Conservation (phyloP, 352 stramenopile genomes). For the Globisporangium recalcitrans region DNA sequence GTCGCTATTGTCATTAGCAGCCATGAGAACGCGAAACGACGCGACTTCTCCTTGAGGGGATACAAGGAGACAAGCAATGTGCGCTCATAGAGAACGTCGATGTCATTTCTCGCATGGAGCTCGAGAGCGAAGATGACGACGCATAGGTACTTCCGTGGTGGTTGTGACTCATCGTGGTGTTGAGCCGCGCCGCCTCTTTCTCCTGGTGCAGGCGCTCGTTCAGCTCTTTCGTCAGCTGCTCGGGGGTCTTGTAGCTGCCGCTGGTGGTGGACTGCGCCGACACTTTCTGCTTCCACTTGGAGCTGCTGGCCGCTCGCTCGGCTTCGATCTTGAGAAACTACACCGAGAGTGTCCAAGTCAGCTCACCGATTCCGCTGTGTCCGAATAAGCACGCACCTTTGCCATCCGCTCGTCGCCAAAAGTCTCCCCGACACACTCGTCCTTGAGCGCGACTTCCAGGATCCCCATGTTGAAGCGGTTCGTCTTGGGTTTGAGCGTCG, state of each 20-base stretch:
- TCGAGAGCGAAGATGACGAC: background rate
- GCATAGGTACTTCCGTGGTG: background rate
- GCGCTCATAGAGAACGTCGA: background rate
- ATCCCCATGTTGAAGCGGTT: slow-evolving; percentile 82
- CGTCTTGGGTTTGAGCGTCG: slow-evolving; percentile 56
- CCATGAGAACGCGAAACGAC: slow-evolving; percentile 3
- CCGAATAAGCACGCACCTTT: slow-evolving; percentile 21
- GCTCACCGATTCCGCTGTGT: background rate
- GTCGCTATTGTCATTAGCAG: background rate
- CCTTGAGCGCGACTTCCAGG: slow-evolving; percentile 56
- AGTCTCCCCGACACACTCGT: slow-evolving; percentile 55
- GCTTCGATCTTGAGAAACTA: slow-evolving; percentile 35
- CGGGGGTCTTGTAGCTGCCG: slow-evolving; percentile 44
- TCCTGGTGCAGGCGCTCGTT: slow-evolving; percentile 42
- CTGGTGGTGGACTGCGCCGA: slow-evolving; percentile 5
- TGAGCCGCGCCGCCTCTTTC: slow-evolving; percentile 28
- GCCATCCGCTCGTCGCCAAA: slow-evolving; percentile 71
- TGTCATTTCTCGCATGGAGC: slow-evolving; percentile 7
- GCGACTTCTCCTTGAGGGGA: background rate
- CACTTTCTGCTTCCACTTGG: slow-evolving; percentile 47
- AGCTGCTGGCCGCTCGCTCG: slow-evolving; percentile 33
- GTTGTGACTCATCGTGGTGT: slow-evolving; percentile 7
- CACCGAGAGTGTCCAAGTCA: too few species aligned
- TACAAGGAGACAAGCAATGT: background rate
- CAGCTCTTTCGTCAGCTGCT: slow-evolving; percentile 46